Conservation (phyloP, 208 protist species). For the Leishmania tarentolae region DNA sequence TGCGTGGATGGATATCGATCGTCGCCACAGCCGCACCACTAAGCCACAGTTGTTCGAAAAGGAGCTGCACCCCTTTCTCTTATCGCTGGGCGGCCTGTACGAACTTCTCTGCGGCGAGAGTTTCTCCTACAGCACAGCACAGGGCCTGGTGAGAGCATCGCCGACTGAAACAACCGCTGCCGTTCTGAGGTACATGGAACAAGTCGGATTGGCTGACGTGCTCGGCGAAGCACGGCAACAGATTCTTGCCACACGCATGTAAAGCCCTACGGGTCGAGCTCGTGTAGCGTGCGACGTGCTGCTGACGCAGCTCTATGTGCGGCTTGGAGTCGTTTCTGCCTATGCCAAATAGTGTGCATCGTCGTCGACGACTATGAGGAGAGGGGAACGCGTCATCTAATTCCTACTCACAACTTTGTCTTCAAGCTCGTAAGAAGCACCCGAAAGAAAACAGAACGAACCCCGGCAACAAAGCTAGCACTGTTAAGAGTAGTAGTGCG, state of each 20-base stretch:
- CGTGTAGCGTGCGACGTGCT: neutral
- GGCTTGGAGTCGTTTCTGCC: neutral
- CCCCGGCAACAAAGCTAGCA: neutral
- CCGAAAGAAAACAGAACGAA: neutral
- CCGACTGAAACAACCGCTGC: constrained; percentile 15
- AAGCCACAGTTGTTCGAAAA: constrained; percentile 27
- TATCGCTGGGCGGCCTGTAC: constrained; percentile 5
- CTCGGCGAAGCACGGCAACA: constrained; percentile 2
- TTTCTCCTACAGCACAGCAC: neutral
- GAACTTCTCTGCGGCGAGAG: constrained; percentile 4
- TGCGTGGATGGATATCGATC: constrained; percentile 26
- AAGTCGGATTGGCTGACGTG: neutral
- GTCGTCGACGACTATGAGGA: neutral
- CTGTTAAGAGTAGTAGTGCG: neutral
- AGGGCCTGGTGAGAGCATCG: constrained; percentile 1
- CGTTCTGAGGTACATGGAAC: constrained; percentile 6
- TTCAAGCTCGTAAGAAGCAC: neutral
- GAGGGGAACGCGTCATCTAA: neutral
- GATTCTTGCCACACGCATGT: neutral
- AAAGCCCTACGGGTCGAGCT: neutral
- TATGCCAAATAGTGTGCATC: neutral
- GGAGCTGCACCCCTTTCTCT: constrained; percentile 11
- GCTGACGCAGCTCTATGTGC: neutral
- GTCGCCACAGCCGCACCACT: constrained; percentile 22
- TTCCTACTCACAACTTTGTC: neutral